These are phyloP conservation scores for Berkeleyomyces basicola DNA, from an alignment of 2,329 filamentous ascomycete species.

Conservation along the genomic window DNA sequence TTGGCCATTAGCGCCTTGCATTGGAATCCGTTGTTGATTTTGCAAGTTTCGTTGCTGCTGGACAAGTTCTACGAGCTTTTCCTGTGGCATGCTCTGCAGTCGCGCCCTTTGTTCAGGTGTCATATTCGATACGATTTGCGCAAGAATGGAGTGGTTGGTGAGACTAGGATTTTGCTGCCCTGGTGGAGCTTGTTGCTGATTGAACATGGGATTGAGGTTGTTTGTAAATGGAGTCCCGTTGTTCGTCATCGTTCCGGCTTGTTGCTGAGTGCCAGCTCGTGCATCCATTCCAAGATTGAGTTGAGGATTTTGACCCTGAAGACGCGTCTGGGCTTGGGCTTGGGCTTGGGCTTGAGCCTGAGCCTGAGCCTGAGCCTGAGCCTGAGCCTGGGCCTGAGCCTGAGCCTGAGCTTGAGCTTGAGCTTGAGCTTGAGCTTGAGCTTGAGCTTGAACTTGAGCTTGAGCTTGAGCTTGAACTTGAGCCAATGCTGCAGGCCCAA, in stretches of 20 bases:
- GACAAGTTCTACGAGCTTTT: slow-evolving; percentile 33
- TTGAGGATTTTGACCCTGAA: background rate
- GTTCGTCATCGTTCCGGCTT: slow-evolving; percentile 24
- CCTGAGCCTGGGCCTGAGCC: no score
- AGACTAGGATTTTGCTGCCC: slow-evolving; percentile 22
- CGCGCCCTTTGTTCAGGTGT: slow-evolving; percentile 29
- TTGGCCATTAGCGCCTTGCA: slow-evolving; percentile 8
- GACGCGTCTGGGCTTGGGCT: background rate
- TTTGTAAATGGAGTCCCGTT: slow-evolving; percentile 32
- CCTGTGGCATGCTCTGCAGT: slow-evolving; percentile 28
- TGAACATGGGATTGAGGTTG: slow-evolving; percentile 36
- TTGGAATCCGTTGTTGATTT: background rate
- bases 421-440: background rate
- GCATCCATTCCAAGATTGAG: background rate
- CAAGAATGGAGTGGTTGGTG: slow-evolving; percentile 25
- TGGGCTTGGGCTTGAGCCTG: background rate
- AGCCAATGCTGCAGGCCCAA: background rate
- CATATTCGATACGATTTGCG: slow-evolving; percentile 29
- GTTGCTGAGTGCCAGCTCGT: slow-evolving; percentile 19
- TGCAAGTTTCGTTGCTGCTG: slow-evolving; percentile 10
- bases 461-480: background rate
- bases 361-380: no score
- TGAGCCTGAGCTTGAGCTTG: background rate
- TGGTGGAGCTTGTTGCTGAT: slow-evolving; percentile 30
- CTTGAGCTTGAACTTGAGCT: background rate